Evolutionary conservation across 257 asterid genomes (phyloP), one percentile per base, ranked within the genome.

Genomic region (Nicotiana otophora): DNA sequence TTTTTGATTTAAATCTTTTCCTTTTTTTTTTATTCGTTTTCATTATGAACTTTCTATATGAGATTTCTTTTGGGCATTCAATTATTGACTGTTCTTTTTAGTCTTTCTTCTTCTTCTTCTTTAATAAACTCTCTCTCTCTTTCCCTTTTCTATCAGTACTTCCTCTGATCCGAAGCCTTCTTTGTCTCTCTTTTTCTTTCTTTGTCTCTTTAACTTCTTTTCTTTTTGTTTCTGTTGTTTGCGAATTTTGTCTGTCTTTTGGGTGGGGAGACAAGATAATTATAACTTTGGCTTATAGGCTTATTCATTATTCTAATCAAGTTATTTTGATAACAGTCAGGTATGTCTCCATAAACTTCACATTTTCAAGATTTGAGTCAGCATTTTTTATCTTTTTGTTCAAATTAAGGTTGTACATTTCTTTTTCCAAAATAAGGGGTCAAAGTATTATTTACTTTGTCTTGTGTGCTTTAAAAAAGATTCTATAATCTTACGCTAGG

Each of bases 51-150:
- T 46, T 33, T 36, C 72, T 83, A 84, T 77, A 82, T 39, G 46
- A 39, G 7, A 72, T 54, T 58, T 87, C 89, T 84, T 88, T 84
- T 89, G 64, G 86, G 79, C 85, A 84, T 89, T 89, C 91, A 89
- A 86, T 90, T 86, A 86, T 89, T 90, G 92, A 84, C 78, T 68
- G 82, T 84, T 68, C 77, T 62, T 83, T 80, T 87, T 84, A 57
- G 23, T 17, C 11, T 48, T 60, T 19, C 84, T 81, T 87, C 70
- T 26, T 83, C 68, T 62, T 61, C 69, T 28, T 63, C 36, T 63
- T 72, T 74, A 7, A 7, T 80, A 76, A 46, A 28, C 69, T 83
- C 42, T 61, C 62, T 61, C 62, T 64, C 78, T 81, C 65, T 82
- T 74, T 68, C 34, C 57, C 80, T 10, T 69, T 79, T 77, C 30